A percentile compares a stretch with the other conserved stretches of the same genome.
These are phyloP conservation scores for Schizophyllum amplum DNA, from an alignment of 1,284 basidiomycete genomes.

Conservation along the genomic window DNA sequence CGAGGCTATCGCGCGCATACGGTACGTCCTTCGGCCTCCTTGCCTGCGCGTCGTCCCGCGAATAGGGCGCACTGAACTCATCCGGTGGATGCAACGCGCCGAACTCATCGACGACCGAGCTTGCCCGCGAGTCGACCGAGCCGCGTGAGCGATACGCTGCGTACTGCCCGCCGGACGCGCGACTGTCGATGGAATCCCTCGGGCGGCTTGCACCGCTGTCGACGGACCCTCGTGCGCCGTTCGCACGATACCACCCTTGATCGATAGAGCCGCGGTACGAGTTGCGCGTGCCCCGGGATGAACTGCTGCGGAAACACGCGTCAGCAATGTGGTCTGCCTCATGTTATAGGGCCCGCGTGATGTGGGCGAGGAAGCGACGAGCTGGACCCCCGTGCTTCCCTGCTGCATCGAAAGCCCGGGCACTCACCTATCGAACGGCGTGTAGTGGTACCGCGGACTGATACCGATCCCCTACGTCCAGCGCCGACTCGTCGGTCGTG, in stretches of 20 bases:
- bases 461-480: neutral
- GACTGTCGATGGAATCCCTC: neutral
- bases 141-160: neutral
- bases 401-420: no score
- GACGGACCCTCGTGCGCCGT: no score
- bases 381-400: no score
- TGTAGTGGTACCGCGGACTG: neutral
- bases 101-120: neutral
- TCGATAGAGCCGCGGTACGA: neutral
- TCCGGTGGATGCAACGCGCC: neutral
- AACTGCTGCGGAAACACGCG: neutral
- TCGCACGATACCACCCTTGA: neutral
- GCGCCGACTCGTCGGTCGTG: neutral
- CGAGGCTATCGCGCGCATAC: no score
- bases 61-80: no score
- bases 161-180: neutral
- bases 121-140: neutral
- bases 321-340: neutral
- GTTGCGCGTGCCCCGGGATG: neutral
- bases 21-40: neutral
- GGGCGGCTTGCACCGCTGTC: no score
- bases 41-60: neutral
- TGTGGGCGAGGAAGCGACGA: no score
- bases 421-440: neutral
- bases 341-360: neutral